phyloP scores from a whole-genome alignment of 139 green algal species.

The Zygnema circumcarinatum region DNA sequence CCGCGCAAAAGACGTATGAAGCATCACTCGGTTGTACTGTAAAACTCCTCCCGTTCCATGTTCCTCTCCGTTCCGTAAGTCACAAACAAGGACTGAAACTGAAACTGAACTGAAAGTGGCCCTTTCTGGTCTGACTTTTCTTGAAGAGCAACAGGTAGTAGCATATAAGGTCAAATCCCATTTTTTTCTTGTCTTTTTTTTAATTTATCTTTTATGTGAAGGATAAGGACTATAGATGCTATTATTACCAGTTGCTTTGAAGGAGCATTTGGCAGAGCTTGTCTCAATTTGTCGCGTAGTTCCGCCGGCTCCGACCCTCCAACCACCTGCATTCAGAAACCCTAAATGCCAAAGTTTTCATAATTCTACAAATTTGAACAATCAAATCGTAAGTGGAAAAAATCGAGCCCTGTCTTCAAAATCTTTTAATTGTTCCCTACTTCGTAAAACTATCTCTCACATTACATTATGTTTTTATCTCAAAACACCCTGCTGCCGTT shows the following conservation, averaged over 20 bases:
- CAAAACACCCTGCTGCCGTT: too few species aligned
- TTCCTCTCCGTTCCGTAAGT: background rate
- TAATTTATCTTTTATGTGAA: too few species aligned
- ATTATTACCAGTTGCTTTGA: slow-evolving; percentile 46
- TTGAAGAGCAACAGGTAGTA: too few species aligned
- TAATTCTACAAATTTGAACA: too few species aligned
- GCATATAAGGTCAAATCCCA: too few species aligned
- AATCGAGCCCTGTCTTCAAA: too few species aligned
- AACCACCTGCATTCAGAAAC: slow-evolving; percentile 24
- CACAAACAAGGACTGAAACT: background rate
- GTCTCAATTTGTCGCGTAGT: slow-evolving; percentile 29
- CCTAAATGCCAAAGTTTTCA: background rate
- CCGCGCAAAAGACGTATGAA: slow-evolving; percentile 47
- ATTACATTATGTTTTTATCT: too few species aligned
- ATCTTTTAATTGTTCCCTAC: too few species aligned
- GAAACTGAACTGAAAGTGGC: slow-evolving; percentile 7
- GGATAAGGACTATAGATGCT: too few species aligned
- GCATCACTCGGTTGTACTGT: slow-evolving; percentile 54
- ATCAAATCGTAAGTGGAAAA: too few species aligned
- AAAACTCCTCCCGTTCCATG: background rate
- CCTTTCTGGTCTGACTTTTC: background rate
- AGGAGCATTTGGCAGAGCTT: slow-evolving; percentile 37
- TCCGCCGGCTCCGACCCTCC: slow-evolving; percentile 40
- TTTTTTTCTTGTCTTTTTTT: too few species aligned
- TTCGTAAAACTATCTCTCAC: too few species aligned